Evolutionary conservation across 768 basidiomycete genomes (phyloP).

Genomic region (Suillus tomentosus): DNA sequence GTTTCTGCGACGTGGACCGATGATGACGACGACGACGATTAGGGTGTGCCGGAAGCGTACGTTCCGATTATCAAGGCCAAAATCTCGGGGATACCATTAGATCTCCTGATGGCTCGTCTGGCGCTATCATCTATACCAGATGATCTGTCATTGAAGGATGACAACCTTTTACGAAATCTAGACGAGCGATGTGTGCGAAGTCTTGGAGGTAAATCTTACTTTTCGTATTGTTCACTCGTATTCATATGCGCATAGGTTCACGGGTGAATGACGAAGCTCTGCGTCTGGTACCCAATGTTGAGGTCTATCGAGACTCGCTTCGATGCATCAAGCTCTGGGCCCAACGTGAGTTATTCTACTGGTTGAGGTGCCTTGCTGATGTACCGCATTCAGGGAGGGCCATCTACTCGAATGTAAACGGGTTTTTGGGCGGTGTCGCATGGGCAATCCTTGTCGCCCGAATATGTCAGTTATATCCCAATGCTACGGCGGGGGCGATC

Average conservation of each 20-base stretch:
- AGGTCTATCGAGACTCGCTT: slow-evolving; percentile 91
- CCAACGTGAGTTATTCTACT: slow-evolving; percentile 55
- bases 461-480: slow-evolving; percentile 98
- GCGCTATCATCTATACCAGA: slow-evolving; percentile 89
- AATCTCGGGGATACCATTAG: slow-evolving; percentile 89
- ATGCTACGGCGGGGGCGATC: slow-evolving; percentile 89
- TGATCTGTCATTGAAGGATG: slow-evolving; percentile 86
- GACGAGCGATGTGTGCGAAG: slow-evolving; percentile 96
- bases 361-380: slow-evolving; percentile 11
- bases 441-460: slow-evolving; percentile 99
- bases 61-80: slow-evolving; percentile 94
- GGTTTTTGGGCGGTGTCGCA: slow-evolving; percentile 96
- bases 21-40: slow-evolving; percentile 5
- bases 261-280: slow-evolving; percentile 96
- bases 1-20: slow-evolving; percentile 9
- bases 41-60: slow-evolving; percentile 97
- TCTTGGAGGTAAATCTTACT: slow-evolving; percentile 66
- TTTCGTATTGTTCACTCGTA: slow-evolving; percentile 11
- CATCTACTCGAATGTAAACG: slow-evolving; percentile 97
- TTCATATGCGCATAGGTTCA: slow-evolving; percentile 59
- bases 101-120: slow-evolving; percentile 91
- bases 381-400: slow-evolving; percentile 66
- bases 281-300: slow-evolving; percentile 90
- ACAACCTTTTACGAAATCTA: slow-evolving; percentile 87
- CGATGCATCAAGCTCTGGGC: slow-evolving; percentile 99